A percentile compares a stretch with the other conserved stretches of the same genome.
These are phyloP conservation scores for Amaranthus hypochondriacus DNA, from an alignment of 148 eudicot species.

Conservation along the genomic window DNA sequence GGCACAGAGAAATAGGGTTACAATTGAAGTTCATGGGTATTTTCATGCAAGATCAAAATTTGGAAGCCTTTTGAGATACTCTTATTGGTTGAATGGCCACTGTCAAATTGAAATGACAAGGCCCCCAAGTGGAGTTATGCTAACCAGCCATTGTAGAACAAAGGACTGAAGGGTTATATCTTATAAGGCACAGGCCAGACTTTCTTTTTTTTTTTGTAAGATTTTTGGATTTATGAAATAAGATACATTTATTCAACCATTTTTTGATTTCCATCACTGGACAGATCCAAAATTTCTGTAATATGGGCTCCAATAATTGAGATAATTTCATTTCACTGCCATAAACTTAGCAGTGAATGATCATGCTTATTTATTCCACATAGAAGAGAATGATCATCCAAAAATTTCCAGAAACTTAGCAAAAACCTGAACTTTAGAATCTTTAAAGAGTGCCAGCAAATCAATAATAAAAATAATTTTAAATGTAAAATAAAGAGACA, in stretches of 20 bases:
- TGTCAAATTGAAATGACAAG: constrained; percentile 53
- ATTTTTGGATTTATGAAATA: constrained; percentile 15
- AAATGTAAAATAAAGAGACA: constrained; percentile 1
- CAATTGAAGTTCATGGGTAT: constrained; percentile 47
- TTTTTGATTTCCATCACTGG: not conserved
- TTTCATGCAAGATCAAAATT: constrained; percentile 55
- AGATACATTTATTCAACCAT: constrained; percentile 13
- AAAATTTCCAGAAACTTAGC: not conserved
- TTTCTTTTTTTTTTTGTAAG: constrained; percentile 2
- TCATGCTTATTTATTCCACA: not conserved
- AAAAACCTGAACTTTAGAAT: too few species aligned
- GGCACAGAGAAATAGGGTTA: constrained; percentile 43
- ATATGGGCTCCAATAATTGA: not conserved
- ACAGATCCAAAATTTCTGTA: constrained; percentile 3
- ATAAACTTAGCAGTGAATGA: not conserved
- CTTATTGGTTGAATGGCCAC: constrained; percentile 58
- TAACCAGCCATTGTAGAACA: constrained; percentile 53
- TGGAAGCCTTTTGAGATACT: constrained; percentile 52
- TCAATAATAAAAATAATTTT: too few species aligned
- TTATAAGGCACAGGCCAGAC: not conserved
- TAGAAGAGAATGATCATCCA: not conserved
- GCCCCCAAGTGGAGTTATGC: constrained; percentile 71
- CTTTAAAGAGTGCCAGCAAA: too few species aligned
- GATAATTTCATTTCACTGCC: not conserved
- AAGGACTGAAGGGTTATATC: constrained; percentile 27